Evolutionary conservation across 176 grass and related monocot genomes (phyloP).

Genomic region (Oryza meridionalis): DNA sequence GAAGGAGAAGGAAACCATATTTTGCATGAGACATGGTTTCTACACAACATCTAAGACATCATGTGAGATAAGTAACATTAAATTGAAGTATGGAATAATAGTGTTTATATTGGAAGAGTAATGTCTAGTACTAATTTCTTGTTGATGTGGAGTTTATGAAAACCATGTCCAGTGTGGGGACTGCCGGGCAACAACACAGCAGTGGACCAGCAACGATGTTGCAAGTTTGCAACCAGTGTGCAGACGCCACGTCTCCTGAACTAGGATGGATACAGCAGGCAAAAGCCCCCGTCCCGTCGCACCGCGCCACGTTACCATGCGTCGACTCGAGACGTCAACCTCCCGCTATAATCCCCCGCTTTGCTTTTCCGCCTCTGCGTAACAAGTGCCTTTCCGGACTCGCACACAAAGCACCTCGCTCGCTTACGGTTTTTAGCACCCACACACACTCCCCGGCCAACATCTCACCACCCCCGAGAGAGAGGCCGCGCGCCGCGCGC

Average conservation of each 20-base stretch:
- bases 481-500: not conserved
- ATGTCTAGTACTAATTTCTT: no score
- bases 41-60: no score
- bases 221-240: not conserved
- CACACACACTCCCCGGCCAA: no score
- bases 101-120: no score
- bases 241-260: not conserved
- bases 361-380: slow-evolving; percentile 4
- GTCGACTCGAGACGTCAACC: not conserved
- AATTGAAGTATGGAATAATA: no score
- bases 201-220: not conserved
- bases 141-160: no score
- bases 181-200: no score
- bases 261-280: not conserved
- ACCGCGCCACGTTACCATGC: not conserved
- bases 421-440: not conserved
- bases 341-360: slow-evolving; percentile 11
- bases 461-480: not conserved
- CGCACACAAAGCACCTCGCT: slow-evolving; percentile 35
- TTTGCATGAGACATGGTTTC: no score
- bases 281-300: not conserved
- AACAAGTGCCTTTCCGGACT: slow-evolving; percentile 33
- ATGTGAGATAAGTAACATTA: no score
- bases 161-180: no score
- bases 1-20: no score